Percentiles rank a stretch among this genome's conserved stretches.
These are phyloP conservation scores for Rhytidiadelphus loreus DNA, from an alignment of 225 moss, liverwort and hornwort genomes.

Conservation along the genomic window DNA sequence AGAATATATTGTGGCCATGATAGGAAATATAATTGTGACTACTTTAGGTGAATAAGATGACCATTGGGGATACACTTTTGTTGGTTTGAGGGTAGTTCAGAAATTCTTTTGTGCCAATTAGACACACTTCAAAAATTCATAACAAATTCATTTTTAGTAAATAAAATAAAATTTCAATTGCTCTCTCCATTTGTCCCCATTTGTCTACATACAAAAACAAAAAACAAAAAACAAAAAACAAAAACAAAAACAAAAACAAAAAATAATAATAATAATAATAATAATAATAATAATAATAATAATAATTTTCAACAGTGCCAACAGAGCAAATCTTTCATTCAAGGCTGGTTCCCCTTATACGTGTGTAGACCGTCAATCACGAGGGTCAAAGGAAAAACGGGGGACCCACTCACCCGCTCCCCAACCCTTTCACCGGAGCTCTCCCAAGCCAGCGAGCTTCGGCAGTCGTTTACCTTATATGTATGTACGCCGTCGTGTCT, in stretches of 20 bases:
- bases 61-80: too few relatives aligned
- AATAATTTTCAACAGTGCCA: not conserved
- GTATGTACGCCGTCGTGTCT: too few relatives aligned
- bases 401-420: not conserved
- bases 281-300: too few relatives aligned
- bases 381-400: not conserved
- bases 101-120: not conserved
- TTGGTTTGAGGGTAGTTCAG: accelerated
- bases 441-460: not conserved
- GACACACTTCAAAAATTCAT: not conserved
- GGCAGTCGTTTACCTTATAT: too few relatives aligned
- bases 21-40: too few relatives aligned
- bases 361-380: not conserved
- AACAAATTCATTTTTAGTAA: not conserved
- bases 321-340: not conserved
- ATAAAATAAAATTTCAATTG: not conserved
- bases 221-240: too few relatives aligned
- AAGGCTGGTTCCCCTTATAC: not conserved
- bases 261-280: too few relatives aligned
- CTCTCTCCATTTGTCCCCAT: not conserved
- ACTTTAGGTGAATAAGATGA: too few relatives aligned
- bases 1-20: too few relatives aligned
- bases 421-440: not conserved
- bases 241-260: too few relatives aligned
- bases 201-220: too few relatives aligned